Conservation (phyloP, 352 stramenopile genomes). For the Phytophthora meadii region DNA sequence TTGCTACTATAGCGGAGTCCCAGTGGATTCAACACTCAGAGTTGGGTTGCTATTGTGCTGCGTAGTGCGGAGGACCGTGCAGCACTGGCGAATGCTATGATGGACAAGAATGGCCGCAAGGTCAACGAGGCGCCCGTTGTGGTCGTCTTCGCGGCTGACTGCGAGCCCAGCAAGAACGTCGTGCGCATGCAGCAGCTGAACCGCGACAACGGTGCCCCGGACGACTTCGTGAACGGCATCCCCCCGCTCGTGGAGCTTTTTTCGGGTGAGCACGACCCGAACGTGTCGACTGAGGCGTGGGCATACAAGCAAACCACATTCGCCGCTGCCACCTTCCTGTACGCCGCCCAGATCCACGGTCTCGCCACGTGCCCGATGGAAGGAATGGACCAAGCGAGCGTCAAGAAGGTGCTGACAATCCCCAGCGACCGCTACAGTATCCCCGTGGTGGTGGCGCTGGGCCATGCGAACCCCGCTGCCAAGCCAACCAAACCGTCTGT, state of each 20-base stretch:
- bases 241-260: conserved; percentile 56
- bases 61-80: conserved; percentile 60
- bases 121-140: conserved; percentile 71
- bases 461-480: conserved; percentile 43
- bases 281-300: conserved; percentile 69
- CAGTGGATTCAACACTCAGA: conserved; percentile 72
- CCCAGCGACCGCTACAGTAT: conserved; percentile 68
- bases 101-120: conserved; percentile 61
- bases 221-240: conserved; percentile 51
- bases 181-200: conserved; percentile 71
- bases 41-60: conserved; percentile 69
- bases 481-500: conserved; percentile 36
- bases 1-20: conserved; percentile 35
- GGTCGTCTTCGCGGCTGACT: conserved; percentile 73
- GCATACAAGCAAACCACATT: conserved; percentile 78
- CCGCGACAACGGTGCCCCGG: conserved; percentile 50
- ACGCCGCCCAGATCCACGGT: conserved; percentile 64
- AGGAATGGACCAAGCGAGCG: conserved; percentile 56
- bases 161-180: conserved; percentile 74
- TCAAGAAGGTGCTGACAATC: conserved; percentile 65
- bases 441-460: conserved; percentile 65
- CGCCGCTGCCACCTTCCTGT: conserved; percentile 66
- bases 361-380: conserved; percentile 76
- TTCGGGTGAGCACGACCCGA: conserved; percentile 58
- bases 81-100: conserved; percentile 61